Evolutionary conservation across 176 grass and related monocot genomes (phyloP).

Genomic region (Pharus latifolius): DNA sequence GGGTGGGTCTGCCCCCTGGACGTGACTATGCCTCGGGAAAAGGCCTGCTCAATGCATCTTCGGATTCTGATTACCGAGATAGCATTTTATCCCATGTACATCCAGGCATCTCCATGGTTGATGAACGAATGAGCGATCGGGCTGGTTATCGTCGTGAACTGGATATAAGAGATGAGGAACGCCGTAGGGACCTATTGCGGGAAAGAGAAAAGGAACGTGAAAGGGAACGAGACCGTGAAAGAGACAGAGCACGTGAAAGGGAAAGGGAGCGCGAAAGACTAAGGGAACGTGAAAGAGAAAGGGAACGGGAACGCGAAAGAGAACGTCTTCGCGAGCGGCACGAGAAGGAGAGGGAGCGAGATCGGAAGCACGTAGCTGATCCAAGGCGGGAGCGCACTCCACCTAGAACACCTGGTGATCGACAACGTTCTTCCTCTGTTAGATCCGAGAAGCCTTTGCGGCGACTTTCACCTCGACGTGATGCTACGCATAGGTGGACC

Average conservation of each 20-base stretch:
- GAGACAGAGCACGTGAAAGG: conserved; percentile 32
- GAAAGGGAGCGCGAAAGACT: conserved; percentile 24
- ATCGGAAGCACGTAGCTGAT: conserved; percentile 61
- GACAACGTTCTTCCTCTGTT: conserved; percentile 57
- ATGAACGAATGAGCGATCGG: conserved; percentile 53
- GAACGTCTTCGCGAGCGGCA: conserved; percentile 59
- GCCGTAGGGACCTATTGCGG: conserved; percentile 46
- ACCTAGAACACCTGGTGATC: conserved; percentile 55
- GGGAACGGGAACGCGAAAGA: conserved; percentile 50
- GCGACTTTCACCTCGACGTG: conserved; percentile 63
- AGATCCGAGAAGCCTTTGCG: conserved; percentile 58
- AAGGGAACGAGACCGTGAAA: conserved; percentile 49
- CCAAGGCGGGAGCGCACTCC: conserved; percentile 65
- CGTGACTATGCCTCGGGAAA: conserved; percentile 78
- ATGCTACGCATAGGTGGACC: conserved; percentile 85
- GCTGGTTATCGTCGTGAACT: conserved; percentile 54
- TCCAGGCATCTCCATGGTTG: conserved; percentile 63
- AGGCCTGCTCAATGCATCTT: conserved; percentile 47
- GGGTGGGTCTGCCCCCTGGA: conserved; percentile 57
- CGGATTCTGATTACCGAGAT: conserved; percentile 58
- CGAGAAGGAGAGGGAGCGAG: conserved; percentile 77
- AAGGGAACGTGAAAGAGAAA: conserved; percentile 35
- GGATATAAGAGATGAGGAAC: conserved; percentile 91
- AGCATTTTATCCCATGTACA: conserved; percentile 38
- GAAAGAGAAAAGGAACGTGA: conserved; percentile 53